phyloP scores from a whole-genome alignment of 2,329 filamentous ascomycete species.

The Calycina marina region DNA sequence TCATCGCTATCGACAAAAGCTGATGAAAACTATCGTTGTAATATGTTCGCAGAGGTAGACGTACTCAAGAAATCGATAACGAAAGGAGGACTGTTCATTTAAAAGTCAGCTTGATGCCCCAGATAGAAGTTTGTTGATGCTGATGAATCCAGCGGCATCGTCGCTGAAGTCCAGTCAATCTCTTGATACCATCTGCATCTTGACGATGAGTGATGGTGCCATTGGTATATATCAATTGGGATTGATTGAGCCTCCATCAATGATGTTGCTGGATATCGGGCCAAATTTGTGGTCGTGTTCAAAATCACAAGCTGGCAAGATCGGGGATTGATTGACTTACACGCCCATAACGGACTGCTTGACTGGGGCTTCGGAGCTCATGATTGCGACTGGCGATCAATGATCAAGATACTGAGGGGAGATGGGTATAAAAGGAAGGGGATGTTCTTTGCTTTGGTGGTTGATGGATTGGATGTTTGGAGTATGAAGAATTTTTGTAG shows the following conservation, averaged over 20 bases:
- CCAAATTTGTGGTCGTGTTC: constrained; percentile 5
- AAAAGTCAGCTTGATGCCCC: constrained; percentile 14
- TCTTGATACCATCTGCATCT: no score
- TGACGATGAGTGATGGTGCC: neutral
- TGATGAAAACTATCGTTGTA: no score
- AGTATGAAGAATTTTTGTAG: constrained; percentile 12
- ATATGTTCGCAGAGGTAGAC: constrained; percentile 38
- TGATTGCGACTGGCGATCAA: constrained; percentile 17
- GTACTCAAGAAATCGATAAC: constrained; percentile 97
- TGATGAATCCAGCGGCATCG: no score
- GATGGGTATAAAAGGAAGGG: constrained; percentile 26
- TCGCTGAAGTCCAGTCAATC: no score
- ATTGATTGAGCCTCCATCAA: constrained; percentile 11
- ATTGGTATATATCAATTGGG: constrained; percentile 11
- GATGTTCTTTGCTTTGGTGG: constrained; percentile 11
- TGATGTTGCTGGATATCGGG: constrained; percentile 12
- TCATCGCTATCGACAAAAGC: no score
- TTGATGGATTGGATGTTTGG: constrained; percentile 9
- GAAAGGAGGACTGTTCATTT: constrained; percentile 54
- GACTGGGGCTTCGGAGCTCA: constrained; percentile 37
- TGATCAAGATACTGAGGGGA: constrained; percentile 43
- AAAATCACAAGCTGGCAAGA: constrained; percentile 14
- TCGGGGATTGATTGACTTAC: constrained; percentile 31
- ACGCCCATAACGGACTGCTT: constrained; percentile 50
- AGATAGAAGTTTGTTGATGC: no score